Base-by-base conservation (phyloP, 306 rosid genomes). In the Inga laurina region DNA sequence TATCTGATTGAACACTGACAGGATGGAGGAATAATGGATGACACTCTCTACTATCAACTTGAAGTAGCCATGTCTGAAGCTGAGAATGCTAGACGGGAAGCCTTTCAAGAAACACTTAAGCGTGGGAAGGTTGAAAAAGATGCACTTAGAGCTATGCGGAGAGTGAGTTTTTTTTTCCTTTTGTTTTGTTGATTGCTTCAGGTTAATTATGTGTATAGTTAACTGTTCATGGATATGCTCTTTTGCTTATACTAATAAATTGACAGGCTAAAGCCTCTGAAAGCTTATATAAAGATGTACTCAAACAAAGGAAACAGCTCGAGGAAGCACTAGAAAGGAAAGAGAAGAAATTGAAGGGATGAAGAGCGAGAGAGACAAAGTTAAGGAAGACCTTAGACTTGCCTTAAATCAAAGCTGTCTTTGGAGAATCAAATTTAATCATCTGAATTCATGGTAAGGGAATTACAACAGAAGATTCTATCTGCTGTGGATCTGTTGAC, bases 51-150 rank as follows among this genome's bases (percentile, higher is more conserved):
- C 79, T 88, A 94, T 83, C 97, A 89, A 83, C 91, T 90, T 79
- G 88, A 96, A 68, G 90, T 82, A 74, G 90, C 89, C 45, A 86
- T 88, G 89, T 57, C 85, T 41, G 98, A 94, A 88, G 90, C 98
- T 66, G 90, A 89, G 49, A 86, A 79, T 79, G 97, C 99, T 52
- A 89, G 84, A 74, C 87, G 76, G 78, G 86, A 86, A 37, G 98
- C 97, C 59, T 94, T 82, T 88, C 80, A 89, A 48, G 97, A 92
- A 89, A 79, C 91, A 41, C 22, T 88, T 30, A 86, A 88, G 44
- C 92, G 97, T n/a, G 91, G 90, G 74, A 90, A 87, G 82, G 97
- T 95, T 78, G 97, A 96, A 88, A 96, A 87, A 82, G 93, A 96
- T 64, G 93, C 97, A 78, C 49, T 94, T 74, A 91, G 90, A 37